Evolutionary conservation across 1,284 basidiomycete genomes (phyloP).

Genomic region (Paramarasmius palmivorus): DNA sequence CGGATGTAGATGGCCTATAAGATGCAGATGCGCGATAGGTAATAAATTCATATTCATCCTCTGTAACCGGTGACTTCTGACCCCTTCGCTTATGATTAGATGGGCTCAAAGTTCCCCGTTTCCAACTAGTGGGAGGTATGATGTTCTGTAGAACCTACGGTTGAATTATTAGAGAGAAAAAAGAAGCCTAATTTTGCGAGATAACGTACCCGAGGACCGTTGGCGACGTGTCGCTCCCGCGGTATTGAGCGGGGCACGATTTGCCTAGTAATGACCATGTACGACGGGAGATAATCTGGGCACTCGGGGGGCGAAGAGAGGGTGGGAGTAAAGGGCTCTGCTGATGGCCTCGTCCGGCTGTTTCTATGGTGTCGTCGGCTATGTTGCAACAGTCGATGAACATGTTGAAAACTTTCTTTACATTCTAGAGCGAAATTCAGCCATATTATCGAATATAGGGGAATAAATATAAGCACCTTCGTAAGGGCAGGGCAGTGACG

Average conservation of each 20-base stretch:
- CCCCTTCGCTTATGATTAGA: conserved; percentile 9
- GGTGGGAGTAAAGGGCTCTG: conserved; percentile 33
- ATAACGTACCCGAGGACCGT: conserved; percentile 55
- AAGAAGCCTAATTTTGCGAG: conserved; percentile 3
- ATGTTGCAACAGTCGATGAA: conserved; percentile 37
- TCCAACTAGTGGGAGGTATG: conserved; percentile 33
- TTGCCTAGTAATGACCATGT: conserved; percentile 43
- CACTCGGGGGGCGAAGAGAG: conserved; percentile 30
- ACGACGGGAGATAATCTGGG: conserved; percentile 46
- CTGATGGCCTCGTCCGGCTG: conserved; percentile 32
- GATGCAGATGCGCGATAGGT: conserved; percentile 34
- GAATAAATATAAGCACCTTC: conserved; percentile 36
- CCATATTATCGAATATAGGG: conserved; percentile 3
- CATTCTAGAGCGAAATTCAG: conserved; percentile 35
- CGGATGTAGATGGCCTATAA: conserved; percentile 36
- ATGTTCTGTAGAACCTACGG: conserved; percentile 46
- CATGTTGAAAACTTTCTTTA: conserved; percentile 35
- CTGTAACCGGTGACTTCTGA: conserved; percentile 3
- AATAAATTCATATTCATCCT: conserved; percentile 48
- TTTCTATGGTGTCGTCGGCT: conserved; percentile 30
- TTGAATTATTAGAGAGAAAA: conserved; percentile 13
- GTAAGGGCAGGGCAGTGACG: conserved; percentile 46
- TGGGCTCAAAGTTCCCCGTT: conserved; percentile 25
- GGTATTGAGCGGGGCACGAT: conserved; percentile 44
- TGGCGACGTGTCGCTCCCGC: conserved; percentile 43